These are phyloP conservation scores for Chionographis japonica DNA, from an alignment of 106 monocot species.

Conservation along the genomic window DNA sequence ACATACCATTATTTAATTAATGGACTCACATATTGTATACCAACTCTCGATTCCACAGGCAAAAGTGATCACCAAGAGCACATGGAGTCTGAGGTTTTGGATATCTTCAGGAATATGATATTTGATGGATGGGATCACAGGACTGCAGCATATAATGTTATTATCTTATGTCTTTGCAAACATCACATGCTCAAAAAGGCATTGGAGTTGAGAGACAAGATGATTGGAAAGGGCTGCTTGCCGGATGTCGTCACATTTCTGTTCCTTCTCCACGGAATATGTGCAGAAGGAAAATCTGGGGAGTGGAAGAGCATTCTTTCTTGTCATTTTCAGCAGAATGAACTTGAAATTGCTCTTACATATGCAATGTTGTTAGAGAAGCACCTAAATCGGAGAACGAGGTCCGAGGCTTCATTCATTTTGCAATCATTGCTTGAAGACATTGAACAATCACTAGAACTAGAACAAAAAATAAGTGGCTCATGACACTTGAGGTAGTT, in stretches of 20 bases:
- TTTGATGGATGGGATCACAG: conserved; percentile 57
- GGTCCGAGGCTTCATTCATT: conserved; percentile 48
- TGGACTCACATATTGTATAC: conserved; percentile 39
- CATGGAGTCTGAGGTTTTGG: conserved; percentile 24
- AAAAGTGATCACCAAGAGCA: conserved; percentile 7
- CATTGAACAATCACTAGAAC: neutral
- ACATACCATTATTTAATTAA: conserved; percentile 73
- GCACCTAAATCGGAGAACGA: conserved; percentile 26
- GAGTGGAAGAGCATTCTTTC: conserved; percentile 51
- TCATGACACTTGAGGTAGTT: no score
- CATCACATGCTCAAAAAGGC: conserved; percentile 64
- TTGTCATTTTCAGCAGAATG: conserved; percentile 39
- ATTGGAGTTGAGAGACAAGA: conserved; percentile 64
- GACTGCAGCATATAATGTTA: conserved; percentile 67
- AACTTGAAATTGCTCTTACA: conserved; percentile 42
- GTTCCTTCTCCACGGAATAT: conserved; percentile 70
- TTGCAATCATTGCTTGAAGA: conserved; percentile 40
- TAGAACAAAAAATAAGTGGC: neutral
- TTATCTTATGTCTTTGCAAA: conserved; percentile 76
- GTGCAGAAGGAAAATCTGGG: conserved; percentile 45
- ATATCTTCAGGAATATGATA: conserved; percentile 50
- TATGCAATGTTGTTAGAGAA: conserved; percentile 41
- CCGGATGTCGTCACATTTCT: conserved; percentile 52
- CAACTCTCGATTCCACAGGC: neutral
- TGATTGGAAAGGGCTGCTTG: conserved; percentile 44